Evolutionary conservation across 345 rosid species (phyloP).

Genomic region (Cardamine resedifolia): DNA sequence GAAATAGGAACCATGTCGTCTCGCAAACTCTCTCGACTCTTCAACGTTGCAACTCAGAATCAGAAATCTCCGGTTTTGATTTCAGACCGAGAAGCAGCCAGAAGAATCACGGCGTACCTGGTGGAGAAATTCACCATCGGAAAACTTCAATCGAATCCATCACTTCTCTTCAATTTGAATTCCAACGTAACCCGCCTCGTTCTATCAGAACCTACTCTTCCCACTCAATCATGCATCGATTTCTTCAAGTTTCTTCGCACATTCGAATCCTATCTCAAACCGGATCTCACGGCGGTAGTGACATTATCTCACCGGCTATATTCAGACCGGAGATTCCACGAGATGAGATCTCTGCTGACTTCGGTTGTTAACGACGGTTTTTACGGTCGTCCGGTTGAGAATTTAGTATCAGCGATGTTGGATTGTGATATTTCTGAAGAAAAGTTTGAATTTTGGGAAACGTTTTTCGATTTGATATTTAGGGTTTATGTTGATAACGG

Average conservation of each 20-base stretch:
- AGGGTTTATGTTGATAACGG: constrained; percentile 66
- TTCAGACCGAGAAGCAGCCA: constrained; percentile 33
- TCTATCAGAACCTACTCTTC: constrained; percentile 51
- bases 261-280: constrained; percentile 43
- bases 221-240: constrained; percentile 50
- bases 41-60: constrained; percentile 6
- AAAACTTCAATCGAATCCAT: constrained; percentile 42
- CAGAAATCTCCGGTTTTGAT: constrained; percentile 6
- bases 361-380: constrained; percentile 42
- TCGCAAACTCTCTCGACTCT: constrained; percentile 29
- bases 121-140: constrained; percentile 35
- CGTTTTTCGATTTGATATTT: constrained; percentile 59
- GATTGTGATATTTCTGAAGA: constrained; percentile 32
- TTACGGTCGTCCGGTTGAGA: constrained; percentile 39
- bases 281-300: constrained; percentile 53
- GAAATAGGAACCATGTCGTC: constrained; percentile 14
- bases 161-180: constrained; percentile 50
- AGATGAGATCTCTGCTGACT: constrained; percentile 51
- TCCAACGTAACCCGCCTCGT: constrained; percentile 49
- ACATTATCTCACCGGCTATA: constrained; percentile 50
- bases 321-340: constrained; percentile 45
- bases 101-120: constrained; percentile 24
- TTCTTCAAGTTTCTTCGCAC: constrained; percentile 56
- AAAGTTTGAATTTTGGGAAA: constrained; percentile 44
- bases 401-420: constrained; percentile 40